These are phyloP conservation scores for Ceratobasidium theobromae DNA, from an alignment of 1,284 basidiomycete genomes.

Conservation along the genomic window DNA sequence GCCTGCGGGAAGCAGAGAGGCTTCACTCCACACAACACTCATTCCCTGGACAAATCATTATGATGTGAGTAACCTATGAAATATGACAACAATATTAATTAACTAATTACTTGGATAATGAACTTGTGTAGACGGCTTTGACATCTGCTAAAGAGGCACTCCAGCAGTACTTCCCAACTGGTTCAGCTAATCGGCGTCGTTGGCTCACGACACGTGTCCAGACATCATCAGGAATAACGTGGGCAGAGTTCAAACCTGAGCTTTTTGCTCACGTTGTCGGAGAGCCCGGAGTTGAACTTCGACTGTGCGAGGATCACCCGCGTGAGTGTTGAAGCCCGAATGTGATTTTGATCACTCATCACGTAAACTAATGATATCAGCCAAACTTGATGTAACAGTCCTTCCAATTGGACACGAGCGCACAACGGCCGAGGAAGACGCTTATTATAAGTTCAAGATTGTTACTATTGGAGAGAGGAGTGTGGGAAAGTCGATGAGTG, in stretches of 20 bases:
- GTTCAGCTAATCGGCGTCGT: background rate
- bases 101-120: too few species aligned
- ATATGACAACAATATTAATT: too few species aligned
- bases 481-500: constrained; percentile 25
- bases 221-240: background rate
- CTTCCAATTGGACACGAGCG: constrained; percentile 27
- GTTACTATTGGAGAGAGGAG: constrained; percentile 26
- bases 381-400: constrained; percentile 19
- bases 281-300: background rate
- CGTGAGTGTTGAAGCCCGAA: background rate
- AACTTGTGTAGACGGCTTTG: too few species aligned
- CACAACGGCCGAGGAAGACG: background rate
- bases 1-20: background rate
- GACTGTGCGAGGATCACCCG: constrained; percentile 12
- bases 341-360: background rate
- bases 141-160: background rate
- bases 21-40: background rate
- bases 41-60: constrained; percentile 16
- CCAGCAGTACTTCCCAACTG: constrained; percentile 1
- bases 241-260: constrained; percentile 23
- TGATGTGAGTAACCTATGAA: background rate
- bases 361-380: constrained; percentile 1
- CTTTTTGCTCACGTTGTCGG: background rate
- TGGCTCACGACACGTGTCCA: constrained; percentile 6
- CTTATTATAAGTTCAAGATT: constrained; percentile 14